These are phyloP conservation scores for Trametes cingulata DNA, from an alignment of 768 basidiomycete species.

Conservation along the genomic window DNA sequence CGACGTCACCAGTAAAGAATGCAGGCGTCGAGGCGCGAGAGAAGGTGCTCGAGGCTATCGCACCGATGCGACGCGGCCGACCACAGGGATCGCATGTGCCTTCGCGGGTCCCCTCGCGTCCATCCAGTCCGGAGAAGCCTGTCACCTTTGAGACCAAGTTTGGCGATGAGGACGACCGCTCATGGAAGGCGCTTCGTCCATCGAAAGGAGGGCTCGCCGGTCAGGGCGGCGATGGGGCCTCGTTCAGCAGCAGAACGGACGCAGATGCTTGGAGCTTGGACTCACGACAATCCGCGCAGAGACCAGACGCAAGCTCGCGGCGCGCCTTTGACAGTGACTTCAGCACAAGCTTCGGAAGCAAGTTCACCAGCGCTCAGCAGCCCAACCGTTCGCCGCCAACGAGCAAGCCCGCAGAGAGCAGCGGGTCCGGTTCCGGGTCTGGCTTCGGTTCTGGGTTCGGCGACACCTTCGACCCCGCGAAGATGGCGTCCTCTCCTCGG, in stretches of 20 bases:
- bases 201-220: slow-evolving; percentile 32
- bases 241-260: slow-evolving; percentile 16
- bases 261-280: slow-evolving; percentile 35
- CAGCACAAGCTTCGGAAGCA: slow-evolving; percentile 22
- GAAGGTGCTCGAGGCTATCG: slow-evolving; percentile 76
- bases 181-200: slow-evolving; percentile 27
- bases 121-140: slow-evolving; percentile 32
- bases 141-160: slow-evolving; percentile 28
- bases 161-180: slow-evolving; percentile 31
- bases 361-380: slow-evolving; percentile 11
- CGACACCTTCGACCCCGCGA: slow-evolving; percentile 51
- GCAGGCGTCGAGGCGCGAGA: slow-evolving; percentile 71
- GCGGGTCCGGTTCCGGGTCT: slow-evolving; percentile 10
- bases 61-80: slow-evolving; percentile 75
- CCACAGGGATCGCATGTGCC: slow-evolving; percentile 34
- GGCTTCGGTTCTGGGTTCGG: slow-evolving; percentile 49
- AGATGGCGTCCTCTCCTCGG: slow-evolving; percentile 28
- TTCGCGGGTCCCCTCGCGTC: slow-evolving; percentile 25
- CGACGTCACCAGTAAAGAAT: slow-evolving; percentile 37
- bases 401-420: background rate
- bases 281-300: slow-evolving; percentile 14
- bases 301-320: slow-evolving; percentile 9
- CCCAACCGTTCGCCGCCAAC: slow-evolving; percentile 1
- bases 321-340: slow-evolving; percentile 30
- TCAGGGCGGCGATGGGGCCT: slow-evolving; percentile 16